These are phyloP conservation scores for Penicillium glabrum DNA, from an alignment of 2,329 filamentous ascomycete genomes.

Conservation along the genomic window DNA sequence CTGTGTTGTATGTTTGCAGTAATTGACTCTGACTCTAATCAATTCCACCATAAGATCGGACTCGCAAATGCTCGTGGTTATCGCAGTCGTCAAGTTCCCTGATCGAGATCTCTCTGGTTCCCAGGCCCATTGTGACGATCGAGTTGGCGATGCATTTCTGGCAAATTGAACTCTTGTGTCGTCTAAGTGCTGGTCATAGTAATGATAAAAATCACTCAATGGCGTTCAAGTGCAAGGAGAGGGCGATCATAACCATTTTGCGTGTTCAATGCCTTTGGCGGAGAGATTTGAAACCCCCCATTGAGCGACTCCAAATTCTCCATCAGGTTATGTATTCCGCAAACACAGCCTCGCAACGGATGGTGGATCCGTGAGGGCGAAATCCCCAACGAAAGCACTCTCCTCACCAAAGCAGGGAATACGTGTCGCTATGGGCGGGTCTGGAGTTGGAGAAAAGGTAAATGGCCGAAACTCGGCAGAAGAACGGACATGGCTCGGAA, in stretches of 20 bases:
- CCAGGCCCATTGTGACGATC: neutral
- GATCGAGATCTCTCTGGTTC: neutral
- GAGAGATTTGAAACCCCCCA: neutral
- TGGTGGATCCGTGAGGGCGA: slow-evolving; percentile 15
- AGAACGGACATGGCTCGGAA: slow-evolving; percentile 10
- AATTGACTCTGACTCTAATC: neutral
- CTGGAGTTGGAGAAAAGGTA: slow-evolving; percentile 17
- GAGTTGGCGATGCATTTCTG: neutral
- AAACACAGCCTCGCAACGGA: neutral
- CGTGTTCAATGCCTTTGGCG: neutral
- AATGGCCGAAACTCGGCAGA: slow-evolving; percentile 19
- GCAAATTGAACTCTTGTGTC: neutral
- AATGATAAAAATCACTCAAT: neutral
- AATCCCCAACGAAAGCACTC: slow-evolving; percentile 14
- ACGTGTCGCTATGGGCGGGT: slow-evolving; percentile 8
- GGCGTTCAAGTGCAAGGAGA: neutral
- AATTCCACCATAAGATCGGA: neutral
- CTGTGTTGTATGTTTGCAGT: neutral
- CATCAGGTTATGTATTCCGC: slow-evolving; percentile 3
- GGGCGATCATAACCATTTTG: neutral
- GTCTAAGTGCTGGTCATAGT: neutral
- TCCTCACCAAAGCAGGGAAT: slow-evolving; percentile 17
- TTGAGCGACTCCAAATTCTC: neutral
- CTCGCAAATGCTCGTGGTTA: neutral
- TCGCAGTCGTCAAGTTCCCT: neutral